Conservation (phyloP, 331 rosid genomes). For the Malus hybrid region DNA sequence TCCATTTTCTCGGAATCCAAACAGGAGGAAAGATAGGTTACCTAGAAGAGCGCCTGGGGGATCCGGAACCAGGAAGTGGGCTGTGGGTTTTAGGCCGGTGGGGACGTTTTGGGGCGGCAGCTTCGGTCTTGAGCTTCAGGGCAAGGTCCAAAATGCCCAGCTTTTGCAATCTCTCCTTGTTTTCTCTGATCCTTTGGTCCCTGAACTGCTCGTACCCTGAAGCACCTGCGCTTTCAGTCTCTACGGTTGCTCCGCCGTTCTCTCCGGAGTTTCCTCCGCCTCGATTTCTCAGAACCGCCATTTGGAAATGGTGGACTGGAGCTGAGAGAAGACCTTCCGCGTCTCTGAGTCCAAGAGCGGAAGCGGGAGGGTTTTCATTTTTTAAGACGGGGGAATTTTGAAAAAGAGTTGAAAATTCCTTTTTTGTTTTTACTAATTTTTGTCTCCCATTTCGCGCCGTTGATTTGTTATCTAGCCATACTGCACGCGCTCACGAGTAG, state of each 20-base stretch:
- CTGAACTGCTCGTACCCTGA: constrained; percentile 42
- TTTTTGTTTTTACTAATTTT: too few species aligned
- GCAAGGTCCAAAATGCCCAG: constrained; percentile 54
- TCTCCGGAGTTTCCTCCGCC: neutral
- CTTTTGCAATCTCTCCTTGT: constrained; percentile 55
- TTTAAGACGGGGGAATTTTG: too few species aligned
- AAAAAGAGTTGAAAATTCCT: too few species aligned
- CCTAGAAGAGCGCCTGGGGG: constrained; percentile 57
- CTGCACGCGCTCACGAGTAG: too few species aligned
- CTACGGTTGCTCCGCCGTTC: neutral
- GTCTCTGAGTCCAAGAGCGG: too few species aligned
- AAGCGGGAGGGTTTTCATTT: too few species aligned
- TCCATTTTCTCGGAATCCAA: neutral
- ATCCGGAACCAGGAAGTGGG: neutral
- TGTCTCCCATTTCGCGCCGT: too few species aligned
- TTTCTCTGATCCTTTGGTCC: constrained; percentile 57
- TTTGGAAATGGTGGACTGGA: neutral
- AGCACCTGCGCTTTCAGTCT: neutral
- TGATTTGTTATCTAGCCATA: too few species aligned
- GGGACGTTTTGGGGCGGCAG: constrained; percentile 12
- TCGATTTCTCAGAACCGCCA: constrained; percentile 20
- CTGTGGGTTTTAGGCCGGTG: neutral
- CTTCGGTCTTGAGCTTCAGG: constrained; percentile 30
- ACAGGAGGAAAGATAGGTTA: neutral
- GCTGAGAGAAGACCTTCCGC: neutral